phyloP scores from a whole-genome alignment of 371 early-diverging fungal species.

The Basidiobolus heterosporus region DNA sequence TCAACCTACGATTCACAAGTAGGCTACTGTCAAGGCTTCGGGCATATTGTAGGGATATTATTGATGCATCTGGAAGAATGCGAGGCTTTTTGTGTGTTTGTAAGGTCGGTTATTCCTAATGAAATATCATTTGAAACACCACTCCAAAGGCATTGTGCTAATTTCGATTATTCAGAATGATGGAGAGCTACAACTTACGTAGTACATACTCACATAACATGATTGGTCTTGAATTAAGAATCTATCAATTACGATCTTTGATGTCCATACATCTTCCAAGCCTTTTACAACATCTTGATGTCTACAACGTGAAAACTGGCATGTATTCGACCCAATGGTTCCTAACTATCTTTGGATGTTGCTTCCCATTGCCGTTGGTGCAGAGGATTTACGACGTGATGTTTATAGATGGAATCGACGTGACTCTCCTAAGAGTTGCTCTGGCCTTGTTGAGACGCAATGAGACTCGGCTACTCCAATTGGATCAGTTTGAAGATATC shows the following conservation, averaged over 20 bases:
- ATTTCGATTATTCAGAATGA: too few relatives aligned
- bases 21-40: slow-evolving; percentile 87
- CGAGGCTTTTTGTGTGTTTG: slow-evolving; percentile 81
- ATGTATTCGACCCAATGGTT: slow-evolving; percentile 91
- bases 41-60: slow-evolving; percentile 74
- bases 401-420: slow-evolving; percentile 74
- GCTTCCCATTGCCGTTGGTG: slow-evolving; percentile 74
- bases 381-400: slow-evolving; percentile 81
- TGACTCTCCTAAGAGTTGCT: slow-evolving; percentile 74
- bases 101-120: slow-evolving; percentile 46
- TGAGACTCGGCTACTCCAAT: not conserved
- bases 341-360: slow-evolving; percentile 87
- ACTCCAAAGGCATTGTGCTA: too few relatives aligned
- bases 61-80: slow-evolving; percentile 90
- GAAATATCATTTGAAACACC: too few relatives aligned
- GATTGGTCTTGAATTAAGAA: slow-evolving; percentile 57
- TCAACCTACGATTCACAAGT: slow-evolving; percentile 75
- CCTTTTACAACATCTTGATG: slow-evolving; percentile 52
- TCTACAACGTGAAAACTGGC: slow-evolving; percentile 61
- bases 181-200: slow-evolving; percentile 54
- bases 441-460: slow-evolving; percentile 28
- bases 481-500: not conserved
- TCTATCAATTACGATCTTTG: slow-evolving; percentile 75
- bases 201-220: slow-evolving; percentile 70
- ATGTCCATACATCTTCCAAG: slow-evolving; percentile 66